A percentile compares a stretch with the other conserved stretches of the same genome.
Conservation (phyloP, 2,329 filamentous ascomycete species). For the Apiospora malaysiana region DNA sequence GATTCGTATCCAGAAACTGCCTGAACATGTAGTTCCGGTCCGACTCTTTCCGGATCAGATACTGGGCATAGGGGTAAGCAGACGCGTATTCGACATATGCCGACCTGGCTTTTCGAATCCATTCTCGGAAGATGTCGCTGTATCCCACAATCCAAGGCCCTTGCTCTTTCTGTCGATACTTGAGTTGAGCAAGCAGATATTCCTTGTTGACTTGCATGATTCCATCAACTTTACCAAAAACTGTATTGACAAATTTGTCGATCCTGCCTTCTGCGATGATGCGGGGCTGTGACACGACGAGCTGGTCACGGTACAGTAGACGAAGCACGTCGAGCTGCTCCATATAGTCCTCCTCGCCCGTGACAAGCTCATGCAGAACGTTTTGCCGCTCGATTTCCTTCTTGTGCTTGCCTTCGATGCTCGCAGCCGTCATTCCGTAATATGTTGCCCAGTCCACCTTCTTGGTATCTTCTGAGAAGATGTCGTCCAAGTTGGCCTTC, state of each 20-base stretch:
- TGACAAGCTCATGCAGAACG: slow-evolving; percentile 92
- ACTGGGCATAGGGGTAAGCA: slow-evolving; percentile 82
- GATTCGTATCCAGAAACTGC: slow-evolving; percentile 81
- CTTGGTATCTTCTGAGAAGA: slow-evolving; percentile 71
- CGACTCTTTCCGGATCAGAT: slow-evolving; percentile 82
- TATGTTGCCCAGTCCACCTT: slow-evolving; percentile 88
- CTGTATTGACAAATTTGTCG: slow-evolving; percentile 79
- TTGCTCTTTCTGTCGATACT: slow-evolving; percentile 96
- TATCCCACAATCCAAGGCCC: slow-evolving; percentile 94
- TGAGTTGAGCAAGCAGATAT: slow-evolving; percentile 87
- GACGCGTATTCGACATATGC: slow-evolving; percentile 93
- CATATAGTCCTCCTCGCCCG: slow-evolving; percentile 90
- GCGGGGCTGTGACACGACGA: slow-evolving; percentile 74
- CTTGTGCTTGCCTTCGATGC: slow-evolving; percentile 72
- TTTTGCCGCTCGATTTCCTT: slow-evolving; percentile 95
- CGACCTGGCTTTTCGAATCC: slow-evolving; percentile 90
- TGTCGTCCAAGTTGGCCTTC: slow-evolving; percentile 85
- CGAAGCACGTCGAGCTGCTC: slow-evolving; percentile 86
- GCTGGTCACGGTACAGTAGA: slow-evolving; percentile 82
- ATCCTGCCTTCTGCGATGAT: slow-evolving; percentile 82
- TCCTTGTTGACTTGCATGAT: slow-evolving; percentile 94
- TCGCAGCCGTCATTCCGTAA: slow-evolving; percentile 82
- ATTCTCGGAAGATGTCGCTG: slow-evolving; percentile 96
- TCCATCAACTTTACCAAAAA: slow-evolving; percentile 89
- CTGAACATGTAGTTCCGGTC: slow-evolving; percentile 86